These are phyloP conservation scores for Ceriops decandra DNA, from an alignment of 345 rosid genomes.

Conservation along the genomic window DNA sequence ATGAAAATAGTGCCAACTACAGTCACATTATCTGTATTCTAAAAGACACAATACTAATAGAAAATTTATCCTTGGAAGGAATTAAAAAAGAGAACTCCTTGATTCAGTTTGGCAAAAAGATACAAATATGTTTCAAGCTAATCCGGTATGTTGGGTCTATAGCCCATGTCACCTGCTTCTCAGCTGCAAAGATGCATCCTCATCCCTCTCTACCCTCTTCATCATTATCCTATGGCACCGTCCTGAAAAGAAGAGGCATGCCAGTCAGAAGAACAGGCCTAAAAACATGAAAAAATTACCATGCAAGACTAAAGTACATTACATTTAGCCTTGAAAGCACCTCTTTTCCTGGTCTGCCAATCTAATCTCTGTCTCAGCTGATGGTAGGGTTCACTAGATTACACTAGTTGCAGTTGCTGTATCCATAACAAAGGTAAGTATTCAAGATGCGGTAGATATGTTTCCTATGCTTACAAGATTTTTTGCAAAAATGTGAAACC, in stretches of 20 bases:
- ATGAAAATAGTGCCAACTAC: too few relatives aligned
- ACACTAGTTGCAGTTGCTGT: too few relatives aligned
- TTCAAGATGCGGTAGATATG: background rate
- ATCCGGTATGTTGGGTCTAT: background rate
- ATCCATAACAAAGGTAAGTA: too few relatives aligned
- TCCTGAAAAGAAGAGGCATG: background rate
- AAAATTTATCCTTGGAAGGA: background rate
- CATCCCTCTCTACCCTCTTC: slow-evolving; percentile 1
- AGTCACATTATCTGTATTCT: too few relatives aligned
- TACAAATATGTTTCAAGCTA: background rate
- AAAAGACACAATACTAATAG: too few relatives aligned
- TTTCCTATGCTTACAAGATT: background rate
- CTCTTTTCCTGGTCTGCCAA: too few relatives aligned
- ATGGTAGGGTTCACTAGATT: too few relatives aligned
- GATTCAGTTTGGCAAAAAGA: background rate
- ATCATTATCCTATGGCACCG: background rate
- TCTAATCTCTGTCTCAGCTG: too few relatives aligned
- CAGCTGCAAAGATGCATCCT: background rate
- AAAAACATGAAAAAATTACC: too few relatives aligned
- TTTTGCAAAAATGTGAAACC: background rate
- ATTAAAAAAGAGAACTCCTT: background rate
- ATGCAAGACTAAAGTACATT: too few relatives aligned
- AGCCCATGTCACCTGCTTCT: background rate
- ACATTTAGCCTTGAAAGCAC: too few relatives aligned
- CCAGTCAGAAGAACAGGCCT: background rate